These are phyloP conservation scores for Fragaria iinumae DNA, from an alignment of 306 rosid species.

Conservation along the genomic window DNA sequence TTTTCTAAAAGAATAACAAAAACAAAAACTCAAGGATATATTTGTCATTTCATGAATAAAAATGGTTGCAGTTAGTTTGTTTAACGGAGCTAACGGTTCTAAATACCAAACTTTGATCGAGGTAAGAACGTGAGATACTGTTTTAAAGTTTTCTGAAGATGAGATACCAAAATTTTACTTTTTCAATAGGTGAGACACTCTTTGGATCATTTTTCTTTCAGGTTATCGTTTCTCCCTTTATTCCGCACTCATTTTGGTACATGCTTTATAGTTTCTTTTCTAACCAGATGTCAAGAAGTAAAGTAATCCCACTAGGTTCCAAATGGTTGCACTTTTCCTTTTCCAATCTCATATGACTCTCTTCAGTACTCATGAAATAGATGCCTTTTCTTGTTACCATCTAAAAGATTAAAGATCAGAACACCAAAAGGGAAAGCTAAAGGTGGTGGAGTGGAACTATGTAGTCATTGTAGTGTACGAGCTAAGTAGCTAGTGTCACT, in stretches of 20 bases:
- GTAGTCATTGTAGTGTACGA: background rate
- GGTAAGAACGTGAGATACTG: no score
- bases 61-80: no score
- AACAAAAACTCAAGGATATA: no score
- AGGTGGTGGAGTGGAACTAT: conserved; percentile 16
- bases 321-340: conserved; percentile 25
- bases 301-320: conserved; percentile 23
- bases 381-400: conserved; percentile 27
- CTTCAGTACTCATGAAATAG: conserved; percentile 23
- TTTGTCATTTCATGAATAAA: no score
- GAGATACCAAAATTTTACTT: no score
- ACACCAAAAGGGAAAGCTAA: background rate
- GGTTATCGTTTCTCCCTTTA: no score
- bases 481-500: conserved; percentile 18
- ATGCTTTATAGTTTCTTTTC: background rate
- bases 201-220: background rate
- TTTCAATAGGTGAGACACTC: no score
- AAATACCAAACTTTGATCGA: no score
- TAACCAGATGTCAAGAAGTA: background rate
- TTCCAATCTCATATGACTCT: conserved; percentile 27
- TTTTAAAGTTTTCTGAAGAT: no score
- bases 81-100: no score
- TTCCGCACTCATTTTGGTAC: background rate
- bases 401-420: conserved; percentile 11
- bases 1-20: no score